These are phyloP conservation scores for Blumeria hordei DNA, from an alignment of 2,329 filamentous ascomycete genomes.

Conservation along the genomic window DNA sequence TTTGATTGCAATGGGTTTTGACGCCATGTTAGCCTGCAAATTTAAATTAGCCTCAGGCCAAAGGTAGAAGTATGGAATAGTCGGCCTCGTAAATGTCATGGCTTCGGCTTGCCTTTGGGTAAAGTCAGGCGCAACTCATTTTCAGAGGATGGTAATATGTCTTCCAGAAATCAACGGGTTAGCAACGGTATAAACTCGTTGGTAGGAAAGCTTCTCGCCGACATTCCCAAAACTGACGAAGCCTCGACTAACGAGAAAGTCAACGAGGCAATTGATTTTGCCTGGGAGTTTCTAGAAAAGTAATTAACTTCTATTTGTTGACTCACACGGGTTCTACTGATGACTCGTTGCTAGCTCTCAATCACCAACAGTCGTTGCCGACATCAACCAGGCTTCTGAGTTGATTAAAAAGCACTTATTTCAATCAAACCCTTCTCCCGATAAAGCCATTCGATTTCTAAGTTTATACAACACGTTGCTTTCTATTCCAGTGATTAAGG, in stretches of 20 bases:
- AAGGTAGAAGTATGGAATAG: neutral
- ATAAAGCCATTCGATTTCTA: slow-evolving; percentile 60
- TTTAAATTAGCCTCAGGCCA: too few species aligned
- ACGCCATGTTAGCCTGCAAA: too few species aligned
- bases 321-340: neutral
- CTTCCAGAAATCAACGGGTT: slow-evolving; percentile 32
- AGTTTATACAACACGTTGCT: slow-evolving; percentile 78
- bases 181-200: slow-evolving; percentile 58
- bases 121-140: neutral
- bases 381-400: slow-evolving; percentile 75
- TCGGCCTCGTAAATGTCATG: neutral
- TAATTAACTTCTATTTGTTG: slow-evolving; percentile 3
- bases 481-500: slow-evolving; percentile 72
- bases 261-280: slow-evolving; percentile 31
- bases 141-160: slow-evolving; percentile 13
- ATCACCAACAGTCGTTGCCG: slow-evolving; percentile 16
- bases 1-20: too few species aligned
- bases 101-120: neutral
- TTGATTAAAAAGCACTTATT: slow-evolving; percentile 76
- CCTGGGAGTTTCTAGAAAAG: slow-evolving; percentile 21
- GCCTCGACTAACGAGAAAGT: slow-evolving; percentile 44
- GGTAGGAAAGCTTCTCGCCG: slow-evolving; percentile 48
- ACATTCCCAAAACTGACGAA: slow-evolving; percentile 39
- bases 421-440: slow-evolving; percentile 46
- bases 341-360: slow-evolving; percentile 7